Percentiles rank a stretch among this genome's conserved stretches.
phyloP scores from a whole-genome alignment of 805 yeast genomes.

The Ogataea pilisensis region DNA sequence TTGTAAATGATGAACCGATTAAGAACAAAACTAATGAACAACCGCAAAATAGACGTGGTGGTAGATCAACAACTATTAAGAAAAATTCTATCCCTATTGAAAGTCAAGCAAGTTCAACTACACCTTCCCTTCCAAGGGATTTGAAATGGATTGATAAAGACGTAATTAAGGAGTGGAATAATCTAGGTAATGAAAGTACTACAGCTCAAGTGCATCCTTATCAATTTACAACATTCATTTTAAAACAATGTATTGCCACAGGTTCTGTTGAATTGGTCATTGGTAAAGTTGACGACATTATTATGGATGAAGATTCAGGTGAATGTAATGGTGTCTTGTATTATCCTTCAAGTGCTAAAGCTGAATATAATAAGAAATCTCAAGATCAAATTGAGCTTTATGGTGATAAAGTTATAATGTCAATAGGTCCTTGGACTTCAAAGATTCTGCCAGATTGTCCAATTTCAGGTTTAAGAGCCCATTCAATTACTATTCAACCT shows the following conservation, averaged over 20 bases:
- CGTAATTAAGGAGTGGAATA: slow-evolving; percentile 67
- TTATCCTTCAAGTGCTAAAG: slow-evolving; percentile 35
- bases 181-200: slow-evolving; percentile 76
- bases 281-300: slow-evolving; percentile 75
- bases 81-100: slow-evolving; percentile 34
- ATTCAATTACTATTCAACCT: slow-evolving; percentile 88
- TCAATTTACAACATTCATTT: slow-evolving; percentile 79
- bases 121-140: slow-evolving; percentile 48
- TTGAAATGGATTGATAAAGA: slow-evolving; percentile 73
- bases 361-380: slow-evolving; percentile 27
- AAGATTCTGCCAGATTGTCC: slow-evolving; percentile 89
- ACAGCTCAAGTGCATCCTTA: slow-evolving; percentile 98
- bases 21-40: too few relatives aligned
- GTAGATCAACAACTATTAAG: slow-evolving; percentile 29
- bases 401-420: slow-evolving; percentile 76
- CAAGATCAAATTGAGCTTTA: slow-evolving; percentile 41
- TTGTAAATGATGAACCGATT: not conserved
- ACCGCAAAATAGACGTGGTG: slow-evolving; percentile 21
- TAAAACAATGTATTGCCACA: slow-evolving; percentile 73
- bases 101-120: slow-evolving; percentile 12
- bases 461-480: slow-evolving; percentile 89
- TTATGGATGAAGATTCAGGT: slow-evolving; percentile 58
- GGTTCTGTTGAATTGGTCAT: slow-evolving; percentile 81
- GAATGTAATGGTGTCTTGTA: slow-evolving; percentile 72
- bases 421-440: slow-evolving; percentile 98